phyloP scores from a whole-genome alignment of 2,329 filamentous ascomycete genomes.

The Arachnopeziza araneosa region DNA sequence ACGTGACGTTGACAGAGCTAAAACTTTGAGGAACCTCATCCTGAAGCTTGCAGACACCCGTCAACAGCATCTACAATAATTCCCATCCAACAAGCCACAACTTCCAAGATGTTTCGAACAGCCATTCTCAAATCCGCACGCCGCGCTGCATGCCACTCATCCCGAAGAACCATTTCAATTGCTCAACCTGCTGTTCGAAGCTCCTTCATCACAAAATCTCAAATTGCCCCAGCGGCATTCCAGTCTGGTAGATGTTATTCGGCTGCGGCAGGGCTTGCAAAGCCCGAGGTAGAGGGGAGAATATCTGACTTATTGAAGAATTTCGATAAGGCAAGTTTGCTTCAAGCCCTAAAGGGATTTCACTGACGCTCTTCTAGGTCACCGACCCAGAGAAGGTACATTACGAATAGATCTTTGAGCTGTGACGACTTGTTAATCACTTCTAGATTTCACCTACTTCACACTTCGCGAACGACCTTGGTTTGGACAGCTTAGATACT shows the following conservation, averaged over 20 bases:
- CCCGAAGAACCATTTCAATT: conserved; percentile 47
- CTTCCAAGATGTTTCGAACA: conserved; percentile 77
- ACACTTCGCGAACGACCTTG: conserved; percentile 96
- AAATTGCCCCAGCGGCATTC: conserved; percentile 58
- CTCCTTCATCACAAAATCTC: conserved; percentile 56
- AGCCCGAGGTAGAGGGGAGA: conserved; percentile 82
- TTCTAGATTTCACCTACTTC: conserved; percentile 71
- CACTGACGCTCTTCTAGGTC: conserved; percentile 45
- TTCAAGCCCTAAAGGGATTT: neutral
- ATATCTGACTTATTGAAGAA: conserved; percentile 91
- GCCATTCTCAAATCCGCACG: conserved; percentile 74
- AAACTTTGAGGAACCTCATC: conserved; percentile 8
- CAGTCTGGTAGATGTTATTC: conserved; percentile 80
- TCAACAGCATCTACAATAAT: conserved; percentile 7
- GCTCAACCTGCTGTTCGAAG: conserved; percentile 54
- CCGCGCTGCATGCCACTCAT: conserved; percentile 41
- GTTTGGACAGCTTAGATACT: conserved; percentile 93
- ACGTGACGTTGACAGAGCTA: conserved; percentile 17
- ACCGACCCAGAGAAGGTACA: conserved; percentile 59
- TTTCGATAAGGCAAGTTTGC: conserved; percentile 81
- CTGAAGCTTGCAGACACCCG: conserved; percentile 6
- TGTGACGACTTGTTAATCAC: neutral
- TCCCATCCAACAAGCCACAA: conserved; percentile 13
- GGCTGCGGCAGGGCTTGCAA: conserved; percentile 68
- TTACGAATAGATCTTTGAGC: neutral